Evolutionary conservation across 2,329 filamentous ascomycete genomes (phyloP).

Genomic region (Verticillium dahliae): DNA sequence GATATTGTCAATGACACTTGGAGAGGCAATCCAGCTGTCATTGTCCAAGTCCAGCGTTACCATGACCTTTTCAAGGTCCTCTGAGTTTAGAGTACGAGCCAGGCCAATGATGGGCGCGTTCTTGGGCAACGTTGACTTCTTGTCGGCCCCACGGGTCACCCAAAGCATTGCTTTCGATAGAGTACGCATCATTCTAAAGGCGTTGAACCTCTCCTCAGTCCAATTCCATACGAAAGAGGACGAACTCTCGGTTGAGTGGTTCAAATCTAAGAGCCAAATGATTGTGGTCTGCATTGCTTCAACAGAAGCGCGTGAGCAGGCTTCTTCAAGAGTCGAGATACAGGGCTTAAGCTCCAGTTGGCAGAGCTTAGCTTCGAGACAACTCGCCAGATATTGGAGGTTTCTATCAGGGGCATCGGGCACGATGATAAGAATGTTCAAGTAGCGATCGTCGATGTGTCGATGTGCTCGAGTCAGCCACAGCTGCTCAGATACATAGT

Average conservation of each 20-base stretch:
- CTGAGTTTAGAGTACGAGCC: conserved; percentile 41
- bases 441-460: too few species aligned
- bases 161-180: conserved; percentile 35
- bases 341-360: neutral
- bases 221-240: conserved; percentile 29
- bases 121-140: conserved; percentile 24
- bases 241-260: neutral
- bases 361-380: neutral
- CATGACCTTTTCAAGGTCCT: conserved; percentile 35
- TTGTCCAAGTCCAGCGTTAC: conserved; percentile 34
- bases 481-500: neutral
- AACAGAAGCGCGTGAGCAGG: neutral
- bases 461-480: neutral
- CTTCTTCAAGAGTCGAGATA: neutral
- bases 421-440: neutral
- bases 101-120: conserved; percentile 36
- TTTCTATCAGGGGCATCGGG: neutral
- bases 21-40: conserved; percentile 12
- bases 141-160: conserved; percentile 36
- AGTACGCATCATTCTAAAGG: conserved; percentile 31
- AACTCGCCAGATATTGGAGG: neutral
- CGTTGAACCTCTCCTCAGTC: conserved; percentile 27
- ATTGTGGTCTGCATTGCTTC: conserved; percentile 16
- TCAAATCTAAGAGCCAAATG: conserved; percentile 41
- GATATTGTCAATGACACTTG: conserved; percentile 13